Evolutionary conservation across 352 stramenopile genomes (phyloP), one percentile per base, ranked within the genome.

Genomic region (Globisporangium splendens): DNA sequence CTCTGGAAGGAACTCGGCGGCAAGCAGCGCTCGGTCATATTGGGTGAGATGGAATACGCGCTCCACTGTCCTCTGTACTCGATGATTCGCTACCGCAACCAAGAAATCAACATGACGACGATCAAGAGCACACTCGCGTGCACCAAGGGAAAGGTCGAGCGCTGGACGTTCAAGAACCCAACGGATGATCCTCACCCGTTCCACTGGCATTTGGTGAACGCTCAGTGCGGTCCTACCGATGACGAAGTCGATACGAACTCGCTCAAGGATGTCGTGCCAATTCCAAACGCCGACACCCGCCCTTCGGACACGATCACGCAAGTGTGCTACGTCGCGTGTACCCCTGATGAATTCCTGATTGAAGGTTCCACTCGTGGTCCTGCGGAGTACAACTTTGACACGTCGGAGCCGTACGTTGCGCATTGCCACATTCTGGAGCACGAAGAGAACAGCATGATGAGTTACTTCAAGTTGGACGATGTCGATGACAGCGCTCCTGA

Each of bases 401-500:
- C 79, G 11, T 75, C 64, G 0, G 74, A 88, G n/a, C 77, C 79
- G 22, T 90, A 92, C 54, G 68, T 92, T 18, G 79, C 80, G 1
- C 82, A 92, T 28, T 92, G 82, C 55, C 82, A 92, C 62, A 86
- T 88, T 35, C 54, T 92, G 15, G 82, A 92, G 54, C 82, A 91
- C 59, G 79, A 88, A 63, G 82, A 89, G 50, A 90, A 91, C 66
- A 60, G 59, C 50, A 91, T 89, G 82, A 75, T 89, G 66, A 83
- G 73, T 31, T 76, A 71, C 41, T 91, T 91, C 66, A 66, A 83
- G 62, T 50, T 85, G 50, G 76, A 68, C 35, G 69, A 76, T 43
- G 44, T 64, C 8, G 74, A 84, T 35, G 74, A 86, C 42, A 68
- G 74, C 18, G 68, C 60, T 2, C 64, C 72, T 12, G 67, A 84